Percentiles rank a stretch among this genome's conserved stretches.
These are phyloP conservation scores for Coniferiporia weirii DNA, from an alignment of 1,284 basidiomycete genomes.

Conservation along the genomic window DNA sequence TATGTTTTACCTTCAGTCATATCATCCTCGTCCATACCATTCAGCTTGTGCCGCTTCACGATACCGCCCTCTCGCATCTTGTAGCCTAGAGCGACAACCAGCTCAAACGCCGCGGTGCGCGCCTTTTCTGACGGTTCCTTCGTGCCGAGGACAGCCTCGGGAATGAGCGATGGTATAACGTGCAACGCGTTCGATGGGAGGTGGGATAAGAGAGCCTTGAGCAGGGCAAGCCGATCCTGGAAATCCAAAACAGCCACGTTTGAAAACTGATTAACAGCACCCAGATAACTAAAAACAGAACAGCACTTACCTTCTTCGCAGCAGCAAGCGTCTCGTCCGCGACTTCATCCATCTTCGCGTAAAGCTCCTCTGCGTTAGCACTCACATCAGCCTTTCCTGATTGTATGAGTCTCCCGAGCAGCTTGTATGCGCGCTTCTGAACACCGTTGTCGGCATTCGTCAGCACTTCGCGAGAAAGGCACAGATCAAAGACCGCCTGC, in stretches of 20 bases:
- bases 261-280: neutral
- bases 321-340: constrained; percentile 70
- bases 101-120: constrained; percentile 83
- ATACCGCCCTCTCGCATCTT: constrained; percentile 90
- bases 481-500: constrained; percentile 58
- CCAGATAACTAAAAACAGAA: too few relatives aligned
- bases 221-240: constrained; percentile 80
- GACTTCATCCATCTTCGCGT: constrained; percentile 61
- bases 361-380: constrained; percentile 48
- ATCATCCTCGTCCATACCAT: constrained; percentile 75
- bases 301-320: constrained; percentile 70
- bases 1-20: constrained; percentile 44
- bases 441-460: constrained; percentile 78
- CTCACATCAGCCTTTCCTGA: constrained; percentile 46
- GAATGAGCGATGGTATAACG: constrained; percentile 83
- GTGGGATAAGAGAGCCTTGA: constrained; percentile 66
- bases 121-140: constrained; percentile 97
- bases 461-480: constrained; percentile 55
- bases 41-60: constrained; percentile 73
- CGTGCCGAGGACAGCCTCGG: constrained; percentile 95
- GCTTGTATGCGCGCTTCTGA: constrained; percentile 95
- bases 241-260: neutral
- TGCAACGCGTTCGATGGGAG: constrained; percentile 76
- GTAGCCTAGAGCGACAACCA: constrained; percentile 87
- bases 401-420: constrained; percentile 72